Percentiles rank a stretch among this genome's conserved stretches.
Conservation (phyloP, 2,329 filamentous ascomycete genomes). For the Aotearoamyces nothofagi region DNA sequence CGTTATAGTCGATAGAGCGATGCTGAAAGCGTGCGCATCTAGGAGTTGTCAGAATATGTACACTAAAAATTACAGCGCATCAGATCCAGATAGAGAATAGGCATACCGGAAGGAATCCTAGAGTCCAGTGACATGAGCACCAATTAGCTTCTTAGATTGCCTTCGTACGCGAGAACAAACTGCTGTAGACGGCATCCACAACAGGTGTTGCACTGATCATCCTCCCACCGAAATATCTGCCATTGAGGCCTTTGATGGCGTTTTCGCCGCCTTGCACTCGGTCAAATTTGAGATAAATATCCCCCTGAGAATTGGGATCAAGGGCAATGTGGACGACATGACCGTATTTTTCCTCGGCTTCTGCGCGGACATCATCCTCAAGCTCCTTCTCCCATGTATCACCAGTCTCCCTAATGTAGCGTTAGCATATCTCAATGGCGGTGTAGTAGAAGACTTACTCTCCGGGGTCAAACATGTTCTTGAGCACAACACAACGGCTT, state of each 20-base stretch:
- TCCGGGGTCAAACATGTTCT: slow-evolving; percentile 87
- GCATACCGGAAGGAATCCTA: slow-evolving; percentile 16
- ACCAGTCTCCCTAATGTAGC: slow-evolving; percentile 56
- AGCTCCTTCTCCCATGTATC: slow-evolving; percentile 85
- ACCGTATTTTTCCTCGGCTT: slow-evolving; percentile 92
- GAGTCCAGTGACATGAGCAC: slow-evolving; percentile 7
- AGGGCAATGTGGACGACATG: slow-evolving; percentile 94
- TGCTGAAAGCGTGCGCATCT: not conserved
- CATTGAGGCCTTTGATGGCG: slow-evolving; percentile 94
- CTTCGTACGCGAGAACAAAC: slow-evolving; percentile 77
- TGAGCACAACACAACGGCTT: slow-evolving; percentile 82
- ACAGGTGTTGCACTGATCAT: slow-evolving; percentile 92
- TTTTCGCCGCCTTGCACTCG: slow-evolving; percentile 91
- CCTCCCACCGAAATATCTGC: slow-evolving; percentile 83
- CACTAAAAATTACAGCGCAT: not conserved
- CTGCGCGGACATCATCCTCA: slow-evolving; percentile 80
- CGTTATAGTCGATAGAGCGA: not conserved
- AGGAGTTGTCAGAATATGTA: no score
- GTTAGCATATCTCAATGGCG: slow-evolving; percentile 19
- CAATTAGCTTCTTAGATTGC: slow-evolving; percentile 47
- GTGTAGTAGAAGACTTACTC: slow-evolving; percentile 47
- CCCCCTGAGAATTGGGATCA: slow-evolving; percentile 85
- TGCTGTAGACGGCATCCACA: slow-evolving; percentile 97
- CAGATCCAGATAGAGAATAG: not conserved
- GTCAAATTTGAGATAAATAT: slow-evolving; percentile 98